Evolutionary conservation across 306 rosid genomes (phyloP).

Genomic region (barrel medic (Medicago truncatula)): MtrunA17r5.0-ANR NC_053046.1:6321501-6322000

Average conservation of each 20-base stretch:
- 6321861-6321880: constrained; percentile 68
- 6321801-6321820: constrained; percentile 28
- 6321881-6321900: constrained; percentile 97
- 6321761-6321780: constrained; percentile 51
- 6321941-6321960: constrained; percentile 95
- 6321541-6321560: constrained; percentile 10
- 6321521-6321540: constrained; percentile 25
- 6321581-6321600: not conserved
- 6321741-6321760: constrained; percentile 43
- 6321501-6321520: constrained; percentile 3
- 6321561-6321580: constrained; percentile 4
- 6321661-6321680: constrained; percentile 57
- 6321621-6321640: not conserved
- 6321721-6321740: constrained; percentile 44
- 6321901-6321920: constrained; percentile 91
- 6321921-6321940: constrained; percentile 96
- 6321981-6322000: constrained; percentile 98
- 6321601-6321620: too few relatives aligned
- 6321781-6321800: constrained; percentile 52
- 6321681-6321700: constrained; percentile 58
- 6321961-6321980: constrained; percentile 89
- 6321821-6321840: constrained; percentile 35
- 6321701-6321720: constrained; percentile 53
- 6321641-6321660: constrained; percentile 62
- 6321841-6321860: constrained; percentile 30